Evolutionary conservation across 257 asterid genomes (phyloP), one percentile per base, ranked within the genome.

Genomic region (Gynochthodes officinalis): DNA sequence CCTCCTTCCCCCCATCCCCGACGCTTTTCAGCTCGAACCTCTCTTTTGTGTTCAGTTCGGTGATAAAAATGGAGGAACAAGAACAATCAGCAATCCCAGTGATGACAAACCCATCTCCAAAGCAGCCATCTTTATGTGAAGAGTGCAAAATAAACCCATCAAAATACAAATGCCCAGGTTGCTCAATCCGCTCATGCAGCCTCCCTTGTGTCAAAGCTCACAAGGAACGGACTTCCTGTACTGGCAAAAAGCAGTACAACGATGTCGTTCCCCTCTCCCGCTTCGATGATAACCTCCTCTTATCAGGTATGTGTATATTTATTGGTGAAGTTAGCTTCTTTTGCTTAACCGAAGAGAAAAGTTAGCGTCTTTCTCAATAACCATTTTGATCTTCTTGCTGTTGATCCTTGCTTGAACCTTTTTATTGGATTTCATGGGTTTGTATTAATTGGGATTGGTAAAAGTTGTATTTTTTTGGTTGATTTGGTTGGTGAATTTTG

Each of bases 151-250:
- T 53, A 33, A 86, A 90, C 23, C 77, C 92, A 33, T 90, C 93
- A 48, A 91, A 87, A 77, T 94, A 94, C 89, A 91, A 88, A 73
- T 94, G 99, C 78, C 99, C 97, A 9, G 96, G 91, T 3, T 94
- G 99, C 86, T 86, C 86, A 13, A 30, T 83, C 25, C 97, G 99
- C 67, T 73, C 97, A 9, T 94, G 99, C 69, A 88, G 99, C 84
- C 96, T 94, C 75, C 81, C 87, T 18, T 94, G 99, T 76, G 95
- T 94, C 75, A 90, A 88, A 78, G 82, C 96, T 71, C 99, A 94
- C 87, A 94, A 94, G 81, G 78, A 80, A 70, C 96, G 93, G 54
- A 88, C 92, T 60, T 72, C 79, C 50, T 94, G 96, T 81, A 87
- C 83, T 18, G 98, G 98, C 23, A 89, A 88, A 75, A 87, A 86